phyloP scores from a whole-genome alignment of 2,329 filamentous ascomycete genomes.

The Sporothrix inflata region DNA sequence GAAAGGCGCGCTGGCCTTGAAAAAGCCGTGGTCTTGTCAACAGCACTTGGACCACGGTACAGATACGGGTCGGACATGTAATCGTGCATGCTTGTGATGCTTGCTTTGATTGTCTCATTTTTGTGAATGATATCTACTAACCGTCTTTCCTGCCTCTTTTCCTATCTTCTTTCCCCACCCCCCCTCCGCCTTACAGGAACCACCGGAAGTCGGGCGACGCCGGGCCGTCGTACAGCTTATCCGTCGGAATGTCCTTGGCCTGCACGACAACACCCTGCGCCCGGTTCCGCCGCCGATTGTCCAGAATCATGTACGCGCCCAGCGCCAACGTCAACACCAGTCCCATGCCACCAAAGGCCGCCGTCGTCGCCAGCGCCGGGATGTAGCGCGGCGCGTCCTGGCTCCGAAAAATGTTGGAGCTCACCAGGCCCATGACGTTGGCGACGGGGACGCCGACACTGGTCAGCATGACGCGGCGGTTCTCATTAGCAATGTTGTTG shows the following conservation, averaged over 20 bases:
- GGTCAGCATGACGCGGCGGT: conserved; percentile 69
- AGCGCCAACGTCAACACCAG: conserved; percentile 58
- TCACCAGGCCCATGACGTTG: conserved; percentile 75
- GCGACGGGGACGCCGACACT: conserved; percentile 74
- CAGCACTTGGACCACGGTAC: conserved; percentile 56
- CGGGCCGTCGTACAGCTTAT: conserved; percentile 58
- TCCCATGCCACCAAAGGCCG: conserved; percentile 64
- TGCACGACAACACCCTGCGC: conserved; percentile 58
- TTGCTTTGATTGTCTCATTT: neutral
- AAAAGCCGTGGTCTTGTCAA: conserved; percentile 64
- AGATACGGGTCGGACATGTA: conserved; percentile 67
- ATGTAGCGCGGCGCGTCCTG: conserved; percentile 68
- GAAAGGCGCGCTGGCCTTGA: conserved; percentile 50
- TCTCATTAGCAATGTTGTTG: conserved; percentile 81
- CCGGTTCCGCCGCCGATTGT: conserved; percentile 64
- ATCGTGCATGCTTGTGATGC: neutral
- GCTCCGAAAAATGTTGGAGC: conserved; percentile 67
- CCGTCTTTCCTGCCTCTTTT: neutral
- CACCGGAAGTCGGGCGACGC: conserved; percentile 58
- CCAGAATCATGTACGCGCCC: conserved; percentile 65
- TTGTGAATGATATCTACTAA: neutral
- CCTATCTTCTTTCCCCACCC: neutral
- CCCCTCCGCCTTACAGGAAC: conserved; percentile 42
- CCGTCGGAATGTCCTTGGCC: conserved; percentile 61
- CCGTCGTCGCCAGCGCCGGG: conserved; percentile 67